Evolutionary conservation across 371 early-diverging fungal genomes (phyloP), one percentile per base, ranked within the genome.

Genomic region (Lichtheimia ramosa): DNA sequence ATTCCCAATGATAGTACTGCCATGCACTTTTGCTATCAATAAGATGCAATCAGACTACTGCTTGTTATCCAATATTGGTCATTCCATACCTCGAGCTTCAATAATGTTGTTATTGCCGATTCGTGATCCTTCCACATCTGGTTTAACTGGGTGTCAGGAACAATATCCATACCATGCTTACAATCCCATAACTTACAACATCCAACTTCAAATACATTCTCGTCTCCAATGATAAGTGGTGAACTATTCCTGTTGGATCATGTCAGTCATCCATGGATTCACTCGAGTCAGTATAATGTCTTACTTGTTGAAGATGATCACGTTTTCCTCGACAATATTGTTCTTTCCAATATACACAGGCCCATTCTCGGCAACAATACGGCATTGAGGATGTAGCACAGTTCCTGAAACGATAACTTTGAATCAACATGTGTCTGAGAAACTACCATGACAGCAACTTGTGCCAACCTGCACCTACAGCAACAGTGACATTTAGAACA

Each of bases 311-410:
- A 89, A 83, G 28, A 92, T 89, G 15, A 76, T 62, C 1, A 82
- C 89, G 52, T 86, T 83, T 65, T 92, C 92, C 64, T 92, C 92
- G 24, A 90, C 70, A 43, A 92, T 87, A 63, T 90, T 92, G 51
- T 84, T 83, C 43, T 66, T 79, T 13, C 92, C 92, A 62, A 92
- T 84, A 16, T 87, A 73, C 46, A 92, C 89, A 5, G 86, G 79
- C 5, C 90, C 93, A 43, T 77, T 81, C 58, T 82, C 87, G 2
- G 89, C 87, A 63, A 84, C 76, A n/a, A 92, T 75, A 39, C 78
- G 75, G 67, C 88, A 88, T 58, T 90, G 87, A 25, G 91, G 93
- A 64, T 91, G 90, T 34, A 92, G 73, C 12, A 90, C 80, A n/a
- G 89, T 89, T 55, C 85, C 85, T 87, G 46, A 39, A 34, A 50